Base-by-base conservation (phyloP, 768 basidiomycete species). In the Cantharellus anzutake region DNA sequence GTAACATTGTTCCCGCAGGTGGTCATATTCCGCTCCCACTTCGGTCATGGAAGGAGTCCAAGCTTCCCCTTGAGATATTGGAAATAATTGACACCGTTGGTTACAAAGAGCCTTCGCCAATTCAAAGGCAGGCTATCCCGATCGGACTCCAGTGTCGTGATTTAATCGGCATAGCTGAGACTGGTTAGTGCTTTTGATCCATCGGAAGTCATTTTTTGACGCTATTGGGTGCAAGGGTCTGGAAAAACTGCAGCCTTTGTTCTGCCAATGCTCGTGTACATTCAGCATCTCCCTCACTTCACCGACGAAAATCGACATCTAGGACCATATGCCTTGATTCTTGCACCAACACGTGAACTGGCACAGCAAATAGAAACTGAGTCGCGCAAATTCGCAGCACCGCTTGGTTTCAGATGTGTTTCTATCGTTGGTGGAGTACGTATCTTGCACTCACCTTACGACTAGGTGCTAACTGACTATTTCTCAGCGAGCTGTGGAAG, bases 181-280 rank as follows among this genome's bases (percentile, higher is more conserved):
- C 96, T 51, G 94, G 92, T 88, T 60, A 58, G 78, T 71, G 5
- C 4, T 42, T 51, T 38, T 2, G 11, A 34, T 58, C 14, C 29
- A 11, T 4, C 44, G 38, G 16, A 35, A 1, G 56, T 57, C 55
- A 11, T 51, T 4, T 59, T 53, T 57, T 56, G 55, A 62, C 42
- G 56, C 34, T 11, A 7, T 5, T 56, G 11, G 11, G 35, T 38
- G 62, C 5, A 63, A 93, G 91, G 93, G 76, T 97, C 94, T 67
- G 94, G 94, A 69, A 98, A 98, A 76, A 98, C 94, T 35, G 94
- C 94, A 41, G 90, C 93, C 2, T 98, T 98, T 69, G 93, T 97
- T 61, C 94, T 98, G 58, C 94, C 94, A 41, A 97, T 98, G 93
- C 76, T 97, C 56, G 76, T 87, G 41, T 99, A 97, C 72, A 99